Evolutionary conservation across 2,329 filamentous ascomycete species (phyloP).

Genomic region (Xylaria digitata): DNA sequence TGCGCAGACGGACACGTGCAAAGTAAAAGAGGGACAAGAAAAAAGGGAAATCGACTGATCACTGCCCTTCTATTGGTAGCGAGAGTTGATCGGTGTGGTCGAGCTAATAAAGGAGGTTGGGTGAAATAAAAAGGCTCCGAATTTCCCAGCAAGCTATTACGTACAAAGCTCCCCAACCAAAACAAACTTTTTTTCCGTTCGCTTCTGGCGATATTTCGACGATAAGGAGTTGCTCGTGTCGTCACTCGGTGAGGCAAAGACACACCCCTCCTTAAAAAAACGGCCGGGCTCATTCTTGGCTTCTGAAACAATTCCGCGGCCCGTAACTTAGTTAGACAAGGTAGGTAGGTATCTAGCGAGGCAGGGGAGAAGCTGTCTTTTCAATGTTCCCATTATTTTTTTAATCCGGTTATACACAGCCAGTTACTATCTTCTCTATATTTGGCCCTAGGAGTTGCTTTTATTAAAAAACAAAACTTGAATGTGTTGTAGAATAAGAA

Average conservation of each 20-base stretch:
- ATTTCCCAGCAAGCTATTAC: constrained; percentile 41
- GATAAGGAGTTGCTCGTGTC: constrained; percentile 6
- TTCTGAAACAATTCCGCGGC: constrained; percentile 41
- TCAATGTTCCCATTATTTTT: not conserved
- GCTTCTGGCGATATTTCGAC: not conserved
- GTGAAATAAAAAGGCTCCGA: constrained; percentile 15
- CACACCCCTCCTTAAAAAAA: constrained; percentile 22
- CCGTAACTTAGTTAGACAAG: constrained; percentile 1
- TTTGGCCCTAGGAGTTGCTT: not conserved
- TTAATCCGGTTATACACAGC: not conserved
- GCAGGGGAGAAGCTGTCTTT: not conserved
- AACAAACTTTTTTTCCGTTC: constrained; percentile 28
- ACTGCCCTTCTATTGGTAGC: constrained; percentile 19
- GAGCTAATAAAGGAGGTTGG: constrained; percentile 17
- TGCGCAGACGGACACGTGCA: no score
- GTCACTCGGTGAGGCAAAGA: constrained; percentile 35
- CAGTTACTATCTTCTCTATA: no score
- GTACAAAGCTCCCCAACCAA: constrained; percentile 46
- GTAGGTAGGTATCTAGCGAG: no score
- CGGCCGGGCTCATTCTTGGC: constrained; percentile 10
- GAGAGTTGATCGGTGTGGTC: constrained; percentile 2
- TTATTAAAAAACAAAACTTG: not conserved
- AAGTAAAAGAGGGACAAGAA: not conserved
- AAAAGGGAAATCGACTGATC: constrained; percentile 13
- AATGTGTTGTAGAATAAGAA: not conserved